Evolutionary conservation across 331 rosid genomes (phyloP), one percentile per base, ranked within the genome.

Genomic region (Acacia pycnantha): DNA sequence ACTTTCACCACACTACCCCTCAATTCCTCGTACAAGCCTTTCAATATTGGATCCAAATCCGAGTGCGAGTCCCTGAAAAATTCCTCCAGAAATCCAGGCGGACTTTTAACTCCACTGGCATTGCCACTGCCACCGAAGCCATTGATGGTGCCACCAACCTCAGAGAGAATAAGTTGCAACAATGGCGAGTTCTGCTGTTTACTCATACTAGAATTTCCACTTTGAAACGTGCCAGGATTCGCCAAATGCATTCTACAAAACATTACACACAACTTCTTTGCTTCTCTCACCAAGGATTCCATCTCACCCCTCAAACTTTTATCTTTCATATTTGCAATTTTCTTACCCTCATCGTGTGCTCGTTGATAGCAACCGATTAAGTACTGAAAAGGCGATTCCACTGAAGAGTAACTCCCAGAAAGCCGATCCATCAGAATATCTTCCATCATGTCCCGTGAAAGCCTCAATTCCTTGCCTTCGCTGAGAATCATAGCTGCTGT

Each of bases 401-500:
- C 79, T 13, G 47, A 43, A 50, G 90, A 4, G 31, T 88, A 86
- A 56, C 62, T 50, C 1, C 93, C 92, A 21, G 92, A 89, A 26
- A 96, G 90, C 0, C 99, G 97, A 89, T 96, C 99, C 82, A 96
- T 87, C 6, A 96, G 71, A 68, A 94, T 64, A 59, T 95, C 46
- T 84, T 96, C 99, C 93, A 90, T 90, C 33, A 81, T 78, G 77
- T 96, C 99, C 44, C 92, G 85, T 3, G 92, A 87, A 53, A 96
- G 92, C 73, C 84, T 82, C 66, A 96, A 83, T 14, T 84, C 87
- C 44, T 91, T 91, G 4, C 92, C 88, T 47, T 96, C 99, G 86
- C 98, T 96, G 37, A 96, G 91, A 82, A 96, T 84, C 86, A 94
- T 97, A 10, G 99, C 99, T 2, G 98, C 99, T 27, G 98, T 87